Base-by-base conservation (phyloP, 129 eudicot genomes). In the Daucus carota region DNA sequence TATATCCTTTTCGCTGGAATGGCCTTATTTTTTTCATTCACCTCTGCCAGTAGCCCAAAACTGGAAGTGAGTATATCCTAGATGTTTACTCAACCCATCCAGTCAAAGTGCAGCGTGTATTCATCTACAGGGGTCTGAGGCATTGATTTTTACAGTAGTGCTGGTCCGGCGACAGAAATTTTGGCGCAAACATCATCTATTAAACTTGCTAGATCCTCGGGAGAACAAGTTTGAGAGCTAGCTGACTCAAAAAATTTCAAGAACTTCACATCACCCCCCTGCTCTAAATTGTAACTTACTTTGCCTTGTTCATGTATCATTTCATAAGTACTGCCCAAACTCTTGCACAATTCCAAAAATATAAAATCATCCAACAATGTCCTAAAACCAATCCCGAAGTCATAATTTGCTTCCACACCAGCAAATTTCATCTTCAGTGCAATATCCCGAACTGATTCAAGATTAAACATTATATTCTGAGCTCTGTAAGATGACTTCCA, bases 361-460 rank as follows among this genome's bases (percentile, higher is more conserved):
- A 83, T 22, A 5, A 84, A 84, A 50, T 91, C 97, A 80, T 81
- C 83, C 72, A 77, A 44, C 43, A 42, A 67, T 80, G 73, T 79
- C 54, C 28, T 63, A 40, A 85, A 82, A 78, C 82, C 83, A 43
- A 85, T 33, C 41, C 81, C 68, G 24, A 76, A 70, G 69, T 81
- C 82, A 52, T 79, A 70, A n/a, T 79, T 80, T 69, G 78, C 81
- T 26, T 87, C 84, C 31, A 73, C 74, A 48, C 83, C 59, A 65
- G 71, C 80, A 50, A 43, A 68, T 76, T 88, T 82, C 94, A 95
- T 91, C 87, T 83, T 87, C 66, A 48, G 72, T 31, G 89, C 85
- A 50, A 85, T 80, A 63, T 68, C 75, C 75, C 82, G 76, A 71
- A 82, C 78, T 71, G 87, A 86, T 42, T 76, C 80, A 26, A 95